Evolutionary conservation across 176 grass and related monocot genomes (phyloP).

Genomic region (Sorghum bicolor): Sorghum_bicolor_NCBIv3 NC_012875.2:55516001-55516500

Average conservation of each 20-base stretch:
- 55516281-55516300: slow-evolving; percentile 19
- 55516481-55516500: slow-evolving; percentile 33
- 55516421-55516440: slow-evolving; percentile 22
- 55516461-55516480: slow-evolving; percentile 38
- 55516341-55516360: neutral
- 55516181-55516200: neutral
- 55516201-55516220: neutral
- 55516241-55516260: neutral
- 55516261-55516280: neutral
- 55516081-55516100: neutral
- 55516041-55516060: neutral
- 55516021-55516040: neutral
- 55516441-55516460: slow-evolving; percentile 58
- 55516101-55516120: neutral
- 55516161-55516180: neutral
- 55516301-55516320: neutral
- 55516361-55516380: slow-evolving; percentile 23
- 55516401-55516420: slow-evolving; percentile 20
- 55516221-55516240: slow-evolving; percentile 6
- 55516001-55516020: neutral
- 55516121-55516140: neutral
- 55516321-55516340: slow-evolving; percentile 18
- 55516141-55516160: neutral
- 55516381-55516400: neutral
- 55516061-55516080: neutral